Conservation (phyloP, 192 early-diverging fungal genomes). For the Thamnidium elegans region DNA sequence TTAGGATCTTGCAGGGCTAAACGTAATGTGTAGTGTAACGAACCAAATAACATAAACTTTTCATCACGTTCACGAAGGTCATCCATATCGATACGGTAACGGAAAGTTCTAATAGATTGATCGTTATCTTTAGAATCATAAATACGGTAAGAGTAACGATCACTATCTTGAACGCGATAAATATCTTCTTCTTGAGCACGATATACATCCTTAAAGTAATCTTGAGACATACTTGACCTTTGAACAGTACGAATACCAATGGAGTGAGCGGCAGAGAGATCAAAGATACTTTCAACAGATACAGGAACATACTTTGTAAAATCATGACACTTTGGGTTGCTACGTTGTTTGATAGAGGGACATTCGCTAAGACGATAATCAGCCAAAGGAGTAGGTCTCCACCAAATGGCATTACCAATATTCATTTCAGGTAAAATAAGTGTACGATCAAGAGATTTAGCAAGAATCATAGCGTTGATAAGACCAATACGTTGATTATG, state of each 20-base stretch:
- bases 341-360: not conserved
- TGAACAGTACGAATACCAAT: slow-evolving; percentile 21
- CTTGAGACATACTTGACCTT: slow-evolving; percentile 23
- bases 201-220: slow-evolving; percentile 41
- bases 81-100: slow-evolving; percentile 33
- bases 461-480: slow-evolving; percentile 46
- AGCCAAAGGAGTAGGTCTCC: slow-evolving; percentile 7
- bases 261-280: slow-evolving; percentile 22
- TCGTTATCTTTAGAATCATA: slow-evolving; percentile 38
- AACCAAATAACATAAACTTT: slow-evolving; percentile 44
- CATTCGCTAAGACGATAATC: slow-evolving; percentile 20
- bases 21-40: slow-evolving; percentile 43
- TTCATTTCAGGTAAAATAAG: slow-evolving; percentile 46
- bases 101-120: slow-evolving; percentile 24
- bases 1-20: slow-evolving; percentile 38
- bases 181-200: slow-evolving; percentile 35
- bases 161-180: slow-evolving; percentile 39
- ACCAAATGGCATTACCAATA: slow-evolving; percentile 31
- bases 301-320: slow-evolving; percentile 27
- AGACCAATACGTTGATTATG: slow-evolving; percentile 54
- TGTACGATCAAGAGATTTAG: slow-evolving; percentile 47
- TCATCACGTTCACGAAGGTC: slow-evolving; percentile 39
- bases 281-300: slow-evolving; percentile 22
- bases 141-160: slow-evolving; percentile 42
- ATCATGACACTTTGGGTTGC: slow-evolving; percentile 21